A percentile compares a stretch with the other conserved stretches of the same genome.
phyloP scores from a whole-genome alignment of 2,329 filamentous ascomycete species.

The Alternaria burnsii region DNA sequence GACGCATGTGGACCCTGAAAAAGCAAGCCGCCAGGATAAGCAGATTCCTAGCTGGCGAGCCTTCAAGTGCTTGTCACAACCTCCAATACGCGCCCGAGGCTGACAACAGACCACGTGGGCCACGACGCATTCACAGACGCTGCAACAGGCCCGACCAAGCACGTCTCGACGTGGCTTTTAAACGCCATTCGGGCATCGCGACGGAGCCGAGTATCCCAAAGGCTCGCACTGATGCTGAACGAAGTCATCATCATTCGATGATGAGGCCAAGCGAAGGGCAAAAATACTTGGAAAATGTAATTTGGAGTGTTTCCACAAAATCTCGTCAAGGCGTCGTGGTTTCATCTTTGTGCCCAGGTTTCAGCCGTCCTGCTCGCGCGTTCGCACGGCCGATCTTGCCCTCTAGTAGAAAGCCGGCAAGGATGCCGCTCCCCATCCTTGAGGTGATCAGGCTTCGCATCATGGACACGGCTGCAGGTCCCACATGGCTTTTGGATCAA shows the following conservation, averaged over 20 bases:
- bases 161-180: conserved; percentile 1
- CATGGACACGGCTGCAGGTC: conserved; percentile 12
- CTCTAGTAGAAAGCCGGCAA: neutral
- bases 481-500: conserved; percentile 11
- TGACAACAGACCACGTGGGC: neutral
- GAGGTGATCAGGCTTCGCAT: conserved; percentile 13
- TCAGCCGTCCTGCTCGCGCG: neutral
- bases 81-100: neutral
- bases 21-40: neutral
- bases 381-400: conserved; percentile 1
- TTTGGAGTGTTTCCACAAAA: neutral
- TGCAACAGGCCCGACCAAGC: neutral
- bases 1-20: neutral
- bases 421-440: conserved; percentile 1
- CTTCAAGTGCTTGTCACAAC: neutral
- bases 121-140: neutral
- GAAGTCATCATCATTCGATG: neutral
- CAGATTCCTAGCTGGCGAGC: neutral
- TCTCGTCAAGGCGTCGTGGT: neutral
- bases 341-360: neutral
- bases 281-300: neutral
- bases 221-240: neutral
- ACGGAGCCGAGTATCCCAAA: neutral
- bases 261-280: neutral
- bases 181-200: conserved; percentile 2